Evolutionary conservation across 1,284 basidiomycete species (phyloP), one percentile per base, ranked within the genome.

Genomic region (Ustilago lituana): DNA sequence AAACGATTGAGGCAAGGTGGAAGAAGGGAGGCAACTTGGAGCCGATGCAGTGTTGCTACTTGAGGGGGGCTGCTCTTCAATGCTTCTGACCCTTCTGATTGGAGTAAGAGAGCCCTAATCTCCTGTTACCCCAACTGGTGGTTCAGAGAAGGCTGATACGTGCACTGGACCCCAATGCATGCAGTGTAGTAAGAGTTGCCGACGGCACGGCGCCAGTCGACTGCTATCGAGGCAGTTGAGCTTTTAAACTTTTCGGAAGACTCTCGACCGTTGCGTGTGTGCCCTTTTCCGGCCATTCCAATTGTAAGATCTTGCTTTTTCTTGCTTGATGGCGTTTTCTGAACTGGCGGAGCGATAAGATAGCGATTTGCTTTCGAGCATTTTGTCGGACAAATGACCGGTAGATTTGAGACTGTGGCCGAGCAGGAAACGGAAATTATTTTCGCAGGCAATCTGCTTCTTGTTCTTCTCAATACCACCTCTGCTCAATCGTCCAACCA

Each of bases 181-280:
- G 55, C 55, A 45, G 36, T 23, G n/a, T 14, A 26, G 6, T 4
- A 3, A 23, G 40, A 37, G 14, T 64, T 64, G 46, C 62, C 55
- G 62, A 50, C 62, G 62, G 62, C 54, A 53, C 49, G 45, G 38
- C 38, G 26, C 23, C 23, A 35, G 44, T n/a, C 15, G 29, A 41
- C 37, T 27, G 37, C 38, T 14, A 41, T 40, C 32, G 31, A 23
- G 36, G 12, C 3, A 29, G 33, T 36, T 47, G 38, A 56, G 54
- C 61, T 64, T 41, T n/a, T 50, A 59, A 46, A 33, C 36, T 43
- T 36, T 49, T 64, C 62, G 62, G 62, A 64, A 54, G 55, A 59
- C 62, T 50, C 12, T 65, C 56, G 27, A 65, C 62, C 62, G 56
- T n/a, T 49, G 45, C 40, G 29, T 35, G 20, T 17, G 24, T 26